Conservation (phyloP, 768 basidiomycete species). For the Serendipita sp. region DNA sequence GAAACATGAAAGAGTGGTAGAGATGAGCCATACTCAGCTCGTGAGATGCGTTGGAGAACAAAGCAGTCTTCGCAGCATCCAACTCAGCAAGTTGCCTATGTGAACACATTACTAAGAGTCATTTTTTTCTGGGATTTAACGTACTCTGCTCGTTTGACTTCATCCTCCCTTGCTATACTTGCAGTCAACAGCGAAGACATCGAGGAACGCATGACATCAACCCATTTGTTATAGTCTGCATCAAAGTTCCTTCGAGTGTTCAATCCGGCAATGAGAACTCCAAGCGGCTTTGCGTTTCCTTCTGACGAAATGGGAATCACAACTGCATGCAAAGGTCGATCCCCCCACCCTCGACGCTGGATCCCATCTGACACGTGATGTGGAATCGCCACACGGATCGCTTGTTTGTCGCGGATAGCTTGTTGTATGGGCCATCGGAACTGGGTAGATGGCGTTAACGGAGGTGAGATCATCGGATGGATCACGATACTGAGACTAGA, state of each 20-base stretch:
- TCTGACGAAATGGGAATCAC: slow-evolving; percentile 15
- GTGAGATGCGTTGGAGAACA: slow-evolving; percentile 18
- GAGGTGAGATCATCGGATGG: neutral
- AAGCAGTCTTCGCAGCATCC: slow-evolving; percentile 18
- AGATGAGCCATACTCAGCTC: slow-evolving; percentile 17
- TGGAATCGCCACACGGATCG: slow-evolving; percentile 9
- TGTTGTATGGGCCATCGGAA: neutral
- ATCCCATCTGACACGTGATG: slow-evolving; percentile 10
- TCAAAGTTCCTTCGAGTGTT: slow-evolving; percentile 18
- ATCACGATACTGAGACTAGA: neutral
- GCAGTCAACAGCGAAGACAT: slow-evolving; percentile 14
- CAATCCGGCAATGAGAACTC: slow-evolving; percentile 17
- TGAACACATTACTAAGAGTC: neutral
- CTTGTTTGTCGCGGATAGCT: neutral
- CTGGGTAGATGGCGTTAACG: neutral
- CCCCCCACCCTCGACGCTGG: slow-evolving; percentile 14
- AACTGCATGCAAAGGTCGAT: slow-evolving; percentile 14
- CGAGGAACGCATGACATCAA: slow-evolving; percentile 14
- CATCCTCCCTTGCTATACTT: slow-evolving; percentile 16
- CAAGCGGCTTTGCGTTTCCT: slow-evolving; percentile 12
- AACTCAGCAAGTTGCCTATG: slow-evolving; percentile 16
- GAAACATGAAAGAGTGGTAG: no score
- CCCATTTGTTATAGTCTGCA: slow-evolving; percentile 14
- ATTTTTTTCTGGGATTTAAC: neutral
- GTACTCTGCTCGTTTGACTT: slow-evolving; percentile 16